phyloP scores from a whole-genome alignment of 1,284 basidiomycete genomes.

The Phellinidium pouzarii region DNA sequence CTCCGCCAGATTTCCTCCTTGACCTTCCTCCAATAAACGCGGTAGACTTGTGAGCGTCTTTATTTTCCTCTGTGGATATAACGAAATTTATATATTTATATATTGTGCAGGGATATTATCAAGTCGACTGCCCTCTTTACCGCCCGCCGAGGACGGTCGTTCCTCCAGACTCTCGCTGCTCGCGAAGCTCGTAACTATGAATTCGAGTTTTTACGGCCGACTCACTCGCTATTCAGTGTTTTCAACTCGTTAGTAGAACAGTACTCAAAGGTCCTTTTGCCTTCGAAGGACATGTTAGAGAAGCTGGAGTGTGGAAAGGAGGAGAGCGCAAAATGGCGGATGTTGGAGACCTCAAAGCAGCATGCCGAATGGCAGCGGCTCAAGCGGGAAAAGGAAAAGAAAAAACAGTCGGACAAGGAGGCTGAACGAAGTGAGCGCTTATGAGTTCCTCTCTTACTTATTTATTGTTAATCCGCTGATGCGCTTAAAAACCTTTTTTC shows the following conservation, averaged over 20 bases:
- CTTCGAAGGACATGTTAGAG: slow-evolving; percentile 69
- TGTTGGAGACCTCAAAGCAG: slow-evolving; percentile 70
- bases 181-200: slow-evolving; percentile 94
- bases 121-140: slow-evolving; percentile 95
- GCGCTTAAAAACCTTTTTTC: slow-evolving; percentile 17
- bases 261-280: slow-evolving; percentile 87
- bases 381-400: slow-evolving; percentile 80
- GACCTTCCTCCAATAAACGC: slow-evolving; percentile 87
- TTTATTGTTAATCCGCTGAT: slow-evolving; percentile 15
- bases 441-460: neutral
- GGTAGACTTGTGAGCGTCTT: slow-evolving; percentile 74
- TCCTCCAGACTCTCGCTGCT: slow-evolving; percentile 80
- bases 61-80: slow-evolving; percentile 9
- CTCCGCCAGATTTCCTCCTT: slow-evolving; percentile 77
- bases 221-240: slow-evolving; percentile 92
- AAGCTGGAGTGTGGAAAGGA: slow-evolving; percentile 59
- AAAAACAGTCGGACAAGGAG: slow-evolving; percentile 84
- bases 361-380: slow-evolving; percentile 88
- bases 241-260: slow-evolving; percentile 98
- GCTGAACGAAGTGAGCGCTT: slow-evolving; percentile 69
- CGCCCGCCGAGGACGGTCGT: slow-evolving; percentile 83
- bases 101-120: slow-evolving; percentile 78
- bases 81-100: neutral
- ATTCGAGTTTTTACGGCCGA: slow-evolving; percentile 95
- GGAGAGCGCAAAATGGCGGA: slow-evolving; percentile 62